Evolutionary conservation across 164 flowering plant species (phyloP), one percentile per base, ranked within the genome.

Genomic region (Magnolia changhungtana): DNA sequence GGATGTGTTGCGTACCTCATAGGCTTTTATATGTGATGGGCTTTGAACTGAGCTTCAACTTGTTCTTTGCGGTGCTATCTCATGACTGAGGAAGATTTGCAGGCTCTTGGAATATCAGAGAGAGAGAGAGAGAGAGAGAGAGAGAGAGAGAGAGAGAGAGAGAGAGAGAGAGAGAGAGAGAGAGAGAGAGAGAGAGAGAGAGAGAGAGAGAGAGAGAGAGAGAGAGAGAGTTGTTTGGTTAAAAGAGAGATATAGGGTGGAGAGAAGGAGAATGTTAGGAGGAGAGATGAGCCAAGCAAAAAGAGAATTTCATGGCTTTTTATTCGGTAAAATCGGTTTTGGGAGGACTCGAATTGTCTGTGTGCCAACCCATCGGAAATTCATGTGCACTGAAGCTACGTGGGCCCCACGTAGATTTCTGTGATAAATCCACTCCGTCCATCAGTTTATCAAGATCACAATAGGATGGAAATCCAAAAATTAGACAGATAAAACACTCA

Each of bases 171-270:
- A 2, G 68, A 8, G 27, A 11, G 16, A 20, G 67, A 64, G 67
- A 20, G 68, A 24, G 68, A 2, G 68, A 8, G 27, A 11, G 16
- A 20, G 68, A 24, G 68, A 2, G 68, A 8, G 27, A 11, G 16
- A n/a, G n/a, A n/a, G n/a, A n/a, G n/a, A 65, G 37, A 23, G 68
- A 65, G 67, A 20, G 67, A 19, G 67, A 20, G 67, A 63, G 67
- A 20, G 68, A 24, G 68, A 2, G 68, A 8, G 27, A 11, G 16
- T 21, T 14, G 31, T 55, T 55, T 66, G 69, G 21, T 63, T 21
- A 21, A 3, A 27, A 66, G 31, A 66, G 69, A 66, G 31, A 11
- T 66, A 21, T 11, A 27, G 29, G 69, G 69, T 37, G 16, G 29
- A 27, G 69, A 21, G 69, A 66, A 66, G 29, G 69, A 24, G 29